phyloP scores from a whole-genome alignment of 495 filamentous ascomycete species.

The Oidiodendron maius region DNA sequence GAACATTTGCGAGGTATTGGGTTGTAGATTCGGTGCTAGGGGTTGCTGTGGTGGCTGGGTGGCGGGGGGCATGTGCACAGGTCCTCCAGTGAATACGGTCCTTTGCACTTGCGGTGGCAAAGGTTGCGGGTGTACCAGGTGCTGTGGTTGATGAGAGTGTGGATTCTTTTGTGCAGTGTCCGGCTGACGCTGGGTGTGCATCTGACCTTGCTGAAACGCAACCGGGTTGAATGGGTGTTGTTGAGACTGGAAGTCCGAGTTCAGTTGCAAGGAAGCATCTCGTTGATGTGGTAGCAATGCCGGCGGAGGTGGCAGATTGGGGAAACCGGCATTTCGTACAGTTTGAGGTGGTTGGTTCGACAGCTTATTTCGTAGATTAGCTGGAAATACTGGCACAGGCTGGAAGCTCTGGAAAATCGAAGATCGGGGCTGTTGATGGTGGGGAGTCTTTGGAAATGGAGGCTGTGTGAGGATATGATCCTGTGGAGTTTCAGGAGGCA shows the following conservation, averaged over 20 bases:
- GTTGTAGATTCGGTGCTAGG: slow-evolving; percentile 13
- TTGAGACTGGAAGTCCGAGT: too few relatives aligned
- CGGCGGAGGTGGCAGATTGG: too few relatives aligned
- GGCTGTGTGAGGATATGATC: slow-evolving; percentile 24
- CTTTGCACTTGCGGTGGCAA: slow-evolving; percentile 28
- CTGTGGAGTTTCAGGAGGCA: slow-evolving; percentile 22
- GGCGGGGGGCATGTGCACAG: slow-evolving; percentile 15
- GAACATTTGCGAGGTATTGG: slow-evolving; percentile 8
- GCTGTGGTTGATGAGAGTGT: slow-evolving; percentile 30
- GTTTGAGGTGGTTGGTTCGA: slow-evolving; percentile 15
- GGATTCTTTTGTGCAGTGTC: slow-evolving; percentile 24
- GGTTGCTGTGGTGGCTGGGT: slow-evolving; percentile 40
- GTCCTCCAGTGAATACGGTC: slow-evolving; percentile 24
- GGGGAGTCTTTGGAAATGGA: slow-evolving; percentile 26
- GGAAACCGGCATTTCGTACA: too few relatives aligned
- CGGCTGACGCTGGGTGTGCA: slow-evolving; percentile 19
- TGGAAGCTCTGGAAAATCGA: slow-evolving; percentile 18
- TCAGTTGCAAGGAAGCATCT: too few relatives aligned
- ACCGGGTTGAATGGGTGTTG: background rate
- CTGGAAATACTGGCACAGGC: slow-evolving; percentile 23
- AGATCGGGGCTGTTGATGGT: slow-evolving; percentile 21
- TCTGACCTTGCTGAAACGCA: slow-evolving; percentile 14
- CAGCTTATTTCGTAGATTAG: slow-evolving; percentile 8
- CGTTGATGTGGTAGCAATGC: too few relatives aligned
- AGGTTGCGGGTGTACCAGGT: slow-evolving; percentile 46